A percentile compares a stretch with the other conserved stretches of the same genome.
Evolutionary conservation across 2,329 filamentous ascomycete species (phyloP).

Genomic region (Aspergillus japonicus): DNA sequence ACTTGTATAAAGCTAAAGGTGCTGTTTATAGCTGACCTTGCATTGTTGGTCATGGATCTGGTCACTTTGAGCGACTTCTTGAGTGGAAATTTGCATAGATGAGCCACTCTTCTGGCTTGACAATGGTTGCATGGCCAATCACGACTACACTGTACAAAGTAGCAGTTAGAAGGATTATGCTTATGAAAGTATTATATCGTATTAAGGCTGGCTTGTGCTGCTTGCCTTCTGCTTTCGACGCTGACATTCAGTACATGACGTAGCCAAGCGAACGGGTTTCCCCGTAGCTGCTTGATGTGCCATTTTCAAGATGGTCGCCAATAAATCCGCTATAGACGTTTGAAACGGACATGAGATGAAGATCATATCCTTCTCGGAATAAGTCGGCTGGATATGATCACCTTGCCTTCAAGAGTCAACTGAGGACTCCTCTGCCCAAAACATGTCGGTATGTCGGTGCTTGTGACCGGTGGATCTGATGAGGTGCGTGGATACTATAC

Average conservation of each 20-base stretch:
- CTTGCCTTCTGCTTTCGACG: slow-evolving; percentile 52
- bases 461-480: not conserved
- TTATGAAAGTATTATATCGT: not conserved
- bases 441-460: not conserved
- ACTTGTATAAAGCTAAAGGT: not conserved
- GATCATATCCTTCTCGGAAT: not conserved
- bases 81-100: slow-evolving; percentile 48
- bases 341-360: not conserved
- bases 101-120: slow-evolving; percentile 48
- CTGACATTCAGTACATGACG: slow-evolving; percentile 50
- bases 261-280: slow-evolving; percentile 17
- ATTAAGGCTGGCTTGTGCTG: not conserved
- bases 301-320: not conserved
- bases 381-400: not conserved
- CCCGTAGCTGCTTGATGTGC: slow-evolving; percentile 5
- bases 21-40: slow-evolving; percentile 14
- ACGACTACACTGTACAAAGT: slow-evolving; percentile 45
- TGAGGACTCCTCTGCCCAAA: not conserved
- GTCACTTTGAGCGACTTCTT: slow-evolving; percentile 28
- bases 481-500: not conserved
- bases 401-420: not conserved
- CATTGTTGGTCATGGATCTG: slow-evolving; percentile 2
- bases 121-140: slow-evolving; percentile 55
- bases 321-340: too few relatives aligned
- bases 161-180: slow-evolving; percentile 9